These are phyloP conservation scores for Trichosporon coremiiforme DNA, from an alignment of 1,284 basidiomycete species.

Conservation along the genomic window DNA sequence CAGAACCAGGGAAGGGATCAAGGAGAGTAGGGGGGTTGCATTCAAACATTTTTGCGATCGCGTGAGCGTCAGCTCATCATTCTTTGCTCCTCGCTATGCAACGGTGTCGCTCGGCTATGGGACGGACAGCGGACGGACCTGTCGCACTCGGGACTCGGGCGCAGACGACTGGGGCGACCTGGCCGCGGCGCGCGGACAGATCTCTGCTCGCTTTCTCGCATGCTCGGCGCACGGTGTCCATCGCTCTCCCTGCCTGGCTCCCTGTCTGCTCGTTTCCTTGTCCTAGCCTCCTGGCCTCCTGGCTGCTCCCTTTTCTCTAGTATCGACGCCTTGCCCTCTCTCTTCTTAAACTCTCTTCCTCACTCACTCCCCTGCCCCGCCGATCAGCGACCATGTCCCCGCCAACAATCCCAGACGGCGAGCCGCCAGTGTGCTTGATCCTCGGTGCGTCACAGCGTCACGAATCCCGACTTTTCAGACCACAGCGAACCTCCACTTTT, in stretches of 20 bases:
- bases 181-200: not conserved
- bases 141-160: not conserved
- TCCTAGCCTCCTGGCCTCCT: not conserved
- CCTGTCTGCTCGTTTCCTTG: not conserved
- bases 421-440: slow-evolving; percentile 9
- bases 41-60: not conserved
- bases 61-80: not conserved
- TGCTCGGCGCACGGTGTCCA: slow-evolving; percentile 9
- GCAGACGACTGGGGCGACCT: not conserved
- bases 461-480: not conserved
- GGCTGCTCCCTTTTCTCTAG: slow-evolving; percentile 5
- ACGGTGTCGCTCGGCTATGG: too few species aligned
- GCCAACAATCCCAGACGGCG: slow-evolving; percentile 8
- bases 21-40: not conserved
- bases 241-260: slow-evolving; percentile 5
- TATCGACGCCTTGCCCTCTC: not conserved
- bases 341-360: slow-evolving; percentile 12
- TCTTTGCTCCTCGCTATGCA: not conserved
- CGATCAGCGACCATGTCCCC: not conserved
- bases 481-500: slow-evolving; percentile 2
- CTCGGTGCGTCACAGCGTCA: slow-evolving; percentile 4
- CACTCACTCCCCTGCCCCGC: not conserved
- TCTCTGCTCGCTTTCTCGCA: not conserved
- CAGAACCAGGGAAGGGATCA: not conserved
- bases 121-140: not conserved